phyloP scores from a whole-genome alignment of 2,329 filamentous ascomycete genomes.

The Mycosphaerelloides madeirae region DNA sequence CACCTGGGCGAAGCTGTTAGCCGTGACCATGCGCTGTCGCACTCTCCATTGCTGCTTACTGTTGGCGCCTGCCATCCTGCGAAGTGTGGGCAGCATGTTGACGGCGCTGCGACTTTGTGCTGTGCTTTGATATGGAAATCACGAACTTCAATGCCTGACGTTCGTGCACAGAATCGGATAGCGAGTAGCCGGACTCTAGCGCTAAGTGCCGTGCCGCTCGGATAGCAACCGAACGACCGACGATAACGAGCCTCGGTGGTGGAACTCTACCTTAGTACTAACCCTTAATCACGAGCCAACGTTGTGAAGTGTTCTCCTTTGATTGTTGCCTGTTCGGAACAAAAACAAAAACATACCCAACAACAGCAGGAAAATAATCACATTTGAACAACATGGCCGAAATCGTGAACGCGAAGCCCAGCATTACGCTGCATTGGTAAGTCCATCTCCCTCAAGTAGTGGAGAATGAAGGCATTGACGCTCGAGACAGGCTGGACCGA shows the following conservation, averaged over 20 bases:
- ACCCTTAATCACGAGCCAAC: no score
- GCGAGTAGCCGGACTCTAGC: no score
- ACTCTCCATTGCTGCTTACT: conserved; percentile 21
- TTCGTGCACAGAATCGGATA: neutral
- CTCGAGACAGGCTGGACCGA: conserved; percentile 63
- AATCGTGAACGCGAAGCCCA: conserved; percentile 35
- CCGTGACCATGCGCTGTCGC: neutral
- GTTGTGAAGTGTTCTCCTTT: no score
- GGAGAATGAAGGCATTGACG: neutral
- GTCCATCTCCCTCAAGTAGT: conserved; percentile 4
- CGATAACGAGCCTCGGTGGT: no score
- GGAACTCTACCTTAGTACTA: no score
- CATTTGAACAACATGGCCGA: conserved; percentile 25
- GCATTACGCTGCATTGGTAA: conserved; percentile 63
- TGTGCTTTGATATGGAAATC: neutral
- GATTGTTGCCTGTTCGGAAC: no score
- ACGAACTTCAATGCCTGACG: neutral
- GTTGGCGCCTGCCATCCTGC: conserved; percentile 36
- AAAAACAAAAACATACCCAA: no score
- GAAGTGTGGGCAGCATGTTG: conserved; percentile 29
- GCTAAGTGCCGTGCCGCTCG: neutral
- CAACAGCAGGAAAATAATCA: no score
- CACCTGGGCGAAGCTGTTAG: conserved; percentile 34
- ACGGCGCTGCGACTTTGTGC: conserved; percentile 9
- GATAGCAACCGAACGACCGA: neutral